Percentiles rank a stretch among this genome's conserved stretches.
phyloP scores from a whole-genome alignment of 2,329 filamentous ascomycete genomes.

The Sporothrix protearum region DNA sequence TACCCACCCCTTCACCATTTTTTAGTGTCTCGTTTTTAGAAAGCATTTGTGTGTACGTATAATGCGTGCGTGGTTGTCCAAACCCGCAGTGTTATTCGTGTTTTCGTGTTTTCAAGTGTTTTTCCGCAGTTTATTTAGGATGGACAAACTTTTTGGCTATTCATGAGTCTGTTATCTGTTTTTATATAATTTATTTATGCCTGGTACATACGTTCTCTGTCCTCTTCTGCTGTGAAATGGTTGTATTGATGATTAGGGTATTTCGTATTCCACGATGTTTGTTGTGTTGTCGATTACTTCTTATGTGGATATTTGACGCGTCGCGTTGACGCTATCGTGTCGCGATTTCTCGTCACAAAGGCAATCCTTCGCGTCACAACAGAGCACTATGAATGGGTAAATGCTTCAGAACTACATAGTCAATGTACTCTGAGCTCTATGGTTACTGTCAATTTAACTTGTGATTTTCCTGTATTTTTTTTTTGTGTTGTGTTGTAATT shows the following conservation, averaged over 20 bases:
- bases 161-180: conserved; percentile 16
- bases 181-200: conserved; percentile 19
- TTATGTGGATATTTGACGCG: background rate
- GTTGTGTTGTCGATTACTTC: background rate
- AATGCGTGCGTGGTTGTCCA: conserved; percentile 9
- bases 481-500: too few relatives aligned
- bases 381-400: background rate
- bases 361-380: background rate
- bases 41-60: conserved; percentile 21
- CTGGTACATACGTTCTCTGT: background rate
- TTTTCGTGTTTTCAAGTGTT: too few relatives aligned
- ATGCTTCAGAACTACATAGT: background rate
- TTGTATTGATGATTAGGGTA: background rate
- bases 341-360: background rate
- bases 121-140: too few relatives aligned
- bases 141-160: conserved; percentile 16
- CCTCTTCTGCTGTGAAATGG: background rate
- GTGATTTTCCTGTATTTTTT: too few relatives aligned
- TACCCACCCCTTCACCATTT: background rate
- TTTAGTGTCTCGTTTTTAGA: conserved; percentile 20
- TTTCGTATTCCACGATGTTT: background rate
- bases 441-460: too few relatives aligned
- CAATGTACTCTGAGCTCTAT: background rate
- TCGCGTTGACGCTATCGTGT: background rate
- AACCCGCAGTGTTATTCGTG: background rate